phyloP scores from a whole-genome alignment of 805 yeast genomes.

The Yamadazyma sp. region DNA sequence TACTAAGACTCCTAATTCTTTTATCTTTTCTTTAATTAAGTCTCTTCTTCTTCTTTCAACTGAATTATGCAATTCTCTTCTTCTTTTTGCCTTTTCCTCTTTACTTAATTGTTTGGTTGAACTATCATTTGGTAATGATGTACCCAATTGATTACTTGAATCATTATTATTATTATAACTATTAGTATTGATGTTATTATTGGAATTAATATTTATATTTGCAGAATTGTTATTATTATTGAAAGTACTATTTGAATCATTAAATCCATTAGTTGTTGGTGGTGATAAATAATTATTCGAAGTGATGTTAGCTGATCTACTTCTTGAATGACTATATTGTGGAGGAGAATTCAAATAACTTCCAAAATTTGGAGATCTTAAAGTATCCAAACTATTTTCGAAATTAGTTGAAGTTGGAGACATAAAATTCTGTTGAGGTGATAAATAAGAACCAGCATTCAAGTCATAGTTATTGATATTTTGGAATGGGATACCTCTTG shows the following conservation, averaged over 20 bases:
- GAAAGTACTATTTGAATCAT: neutral
- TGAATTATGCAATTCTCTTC: conserved; percentile 90
- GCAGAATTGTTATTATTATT: conserved; percentile 1
- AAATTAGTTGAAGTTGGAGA: conserved; percentile 28
- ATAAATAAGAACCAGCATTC: conserved; percentile 28
- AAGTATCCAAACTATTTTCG: conserved; percentile 32
- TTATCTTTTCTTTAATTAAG: conserved; percentile 82
- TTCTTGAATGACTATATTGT: conserved; percentile 13
- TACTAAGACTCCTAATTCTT: conserved; percentile 74
- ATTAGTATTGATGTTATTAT: neutral
- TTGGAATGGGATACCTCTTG: conserved; percentile 26
- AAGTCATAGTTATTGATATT: conserved; percentile 18
- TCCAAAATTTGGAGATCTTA: conserved; percentile 29
- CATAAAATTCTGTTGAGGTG: conserved; percentile 30
- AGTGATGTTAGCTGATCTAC: conserved; percentile 11
- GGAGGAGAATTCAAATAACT: conserved; percentile 40
- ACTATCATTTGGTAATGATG: conserved; percentile 27
- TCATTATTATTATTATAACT: neutral
- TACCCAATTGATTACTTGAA: conserved; percentile 17
- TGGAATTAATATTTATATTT: conserved; percentile 3
- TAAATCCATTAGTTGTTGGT: conserved; percentile 10
- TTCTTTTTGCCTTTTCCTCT: conserved; percentile 70
- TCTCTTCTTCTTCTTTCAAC: conserved; percentile 92
- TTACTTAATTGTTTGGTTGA: conserved; percentile 43
- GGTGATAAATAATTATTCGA: conserved; percentile 25